Conservation (phyloP, 352 stramenopile genomes). For the Phytopythium kandeliae region DNA sequence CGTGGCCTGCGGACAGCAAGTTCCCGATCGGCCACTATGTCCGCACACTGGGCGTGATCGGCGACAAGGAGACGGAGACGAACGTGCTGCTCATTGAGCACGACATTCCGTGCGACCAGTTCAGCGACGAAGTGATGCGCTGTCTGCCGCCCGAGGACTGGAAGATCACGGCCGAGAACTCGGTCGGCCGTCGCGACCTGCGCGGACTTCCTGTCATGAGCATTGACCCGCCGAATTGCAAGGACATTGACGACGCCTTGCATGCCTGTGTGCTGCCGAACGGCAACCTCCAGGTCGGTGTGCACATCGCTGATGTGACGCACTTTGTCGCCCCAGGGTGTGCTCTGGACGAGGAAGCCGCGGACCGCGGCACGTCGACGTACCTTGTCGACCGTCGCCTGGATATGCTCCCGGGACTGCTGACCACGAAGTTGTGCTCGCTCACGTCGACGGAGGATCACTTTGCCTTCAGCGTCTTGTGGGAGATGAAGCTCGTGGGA, state of each 20-base stretch:
- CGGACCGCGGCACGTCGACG: conserved; percentile 91
- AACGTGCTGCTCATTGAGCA: conserved; percentile 96
- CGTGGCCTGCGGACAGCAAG: conserved; percentile 84
- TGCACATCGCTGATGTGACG: conserved; percentile 99
- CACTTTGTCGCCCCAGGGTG: conserved; percentile 95
- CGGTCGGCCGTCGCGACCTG: conserved; percentile 86
- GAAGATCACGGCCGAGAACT: conserved; percentile 94
- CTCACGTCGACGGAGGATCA: conserved; percentile 81
- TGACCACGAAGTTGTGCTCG: conserved; percentile 98
- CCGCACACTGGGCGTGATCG: conserved; percentile 92
- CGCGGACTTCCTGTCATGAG: conserved; percentile 91
- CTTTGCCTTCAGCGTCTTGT: conserved; percentile 80
- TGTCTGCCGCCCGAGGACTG: conserved; percentile 93
- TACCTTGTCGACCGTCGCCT: conserved; percentile 98
- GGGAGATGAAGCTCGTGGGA: conserved; percentile 63
- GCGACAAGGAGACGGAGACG: conserved; percentile 96
- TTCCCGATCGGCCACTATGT: conserved; percentile 97
- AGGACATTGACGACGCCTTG: conserved; percentile 99
- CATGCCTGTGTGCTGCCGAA: conserved; percentile 92
- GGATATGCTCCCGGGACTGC: conserved; percentile 96
- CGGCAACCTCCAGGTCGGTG: conserved; percentile 90
- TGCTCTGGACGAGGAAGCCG: conserved; percentile 94
- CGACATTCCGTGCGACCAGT: conserved; percentile 90
- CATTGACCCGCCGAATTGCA: conserved; percentile 87
- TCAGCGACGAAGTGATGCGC: conserved; percentile 86